phyloP scores from a whole-genome alignment of 768 basidiomycete species.

The Mycena epipterygia region DNA sequence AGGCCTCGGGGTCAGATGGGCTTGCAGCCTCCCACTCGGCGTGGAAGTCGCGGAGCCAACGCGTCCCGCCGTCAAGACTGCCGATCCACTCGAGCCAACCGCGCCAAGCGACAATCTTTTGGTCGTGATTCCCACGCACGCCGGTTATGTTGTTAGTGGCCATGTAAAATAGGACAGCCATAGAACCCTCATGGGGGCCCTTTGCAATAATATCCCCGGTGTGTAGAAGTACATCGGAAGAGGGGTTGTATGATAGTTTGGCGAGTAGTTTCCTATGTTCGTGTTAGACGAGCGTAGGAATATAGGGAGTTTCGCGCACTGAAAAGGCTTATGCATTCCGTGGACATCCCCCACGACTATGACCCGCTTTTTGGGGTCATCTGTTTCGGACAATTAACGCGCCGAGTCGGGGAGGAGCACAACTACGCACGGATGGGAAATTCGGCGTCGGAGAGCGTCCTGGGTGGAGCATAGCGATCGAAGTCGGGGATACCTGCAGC shows the following conservation, averaged over 20 bases:
- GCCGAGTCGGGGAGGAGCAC: neutral
- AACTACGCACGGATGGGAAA: constrained; percentile 66
- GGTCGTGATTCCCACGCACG: constrained; percentile 96
- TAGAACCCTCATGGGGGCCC: constrained; percentile 70
- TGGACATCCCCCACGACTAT: constrained; percentile 93
- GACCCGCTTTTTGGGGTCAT: constrained; percentile 65
- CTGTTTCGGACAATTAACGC: constrained; percentile 48
- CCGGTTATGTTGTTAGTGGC: constrained; percentile 74
- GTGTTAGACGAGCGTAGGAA: neutral
- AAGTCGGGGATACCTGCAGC: constrained; percentile 63
- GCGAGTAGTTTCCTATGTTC: constrained; percentile 70
- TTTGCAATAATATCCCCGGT: constrained; percentile 88
- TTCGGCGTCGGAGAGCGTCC: constrained; percentile 59
- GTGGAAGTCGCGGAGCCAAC: constrained; percentile 72
- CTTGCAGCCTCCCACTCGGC: constrained; percentile 44
- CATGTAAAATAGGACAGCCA: constrained; percentile 76
- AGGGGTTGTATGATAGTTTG: constrained; percentile 70
- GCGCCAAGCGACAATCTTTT: constrained; percentile 91
- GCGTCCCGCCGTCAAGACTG: constrained; percentile 54
- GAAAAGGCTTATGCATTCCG: constrained; percentile 78
- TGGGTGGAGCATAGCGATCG: constrained; percentile 58
- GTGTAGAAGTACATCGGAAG: constrained; percentile 80
- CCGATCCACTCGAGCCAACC: constrained; percentile 88
- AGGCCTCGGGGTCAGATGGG: constrained; percentile 53
- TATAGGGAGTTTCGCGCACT: constrained; percentile 59